Evolutionary conservation across 2,329 filamentous ascomycete genomes (phyloP).

Genomic region (Calonectria ilicicola): DNA sequence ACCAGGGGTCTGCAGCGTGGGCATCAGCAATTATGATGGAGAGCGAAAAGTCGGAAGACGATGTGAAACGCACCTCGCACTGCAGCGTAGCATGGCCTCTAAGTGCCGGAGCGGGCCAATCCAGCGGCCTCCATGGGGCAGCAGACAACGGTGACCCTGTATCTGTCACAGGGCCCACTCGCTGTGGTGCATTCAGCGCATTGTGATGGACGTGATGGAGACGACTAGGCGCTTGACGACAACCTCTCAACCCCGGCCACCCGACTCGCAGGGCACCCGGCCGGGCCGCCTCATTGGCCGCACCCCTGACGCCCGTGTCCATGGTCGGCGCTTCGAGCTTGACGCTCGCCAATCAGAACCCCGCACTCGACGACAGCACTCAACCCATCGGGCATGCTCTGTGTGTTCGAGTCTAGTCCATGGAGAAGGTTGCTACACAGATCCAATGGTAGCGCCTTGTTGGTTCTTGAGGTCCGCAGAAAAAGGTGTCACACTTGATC

Average conservation of each 20-base stretch:
- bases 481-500: constrained; percentile 17
- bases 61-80: constrained; percentile 36
- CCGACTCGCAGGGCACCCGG: constrained; percentile 8
- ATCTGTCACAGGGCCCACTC: constrained; percentile 12
- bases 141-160: constrained; percentile 32
- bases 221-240: constrained; percentile 39
- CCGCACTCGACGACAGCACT: constrained; percentile 4
- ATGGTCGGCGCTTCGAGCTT: constrained; percentile 45
- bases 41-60: constrained; percentile 10
- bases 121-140: constrained; percentile 23
- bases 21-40: constrained; percentile 1
- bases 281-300: constrained; percentile 41
- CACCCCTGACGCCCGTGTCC: constrained; percentile 33
- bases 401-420: constrained; percentile 33
- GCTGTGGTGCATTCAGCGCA: not conserved
- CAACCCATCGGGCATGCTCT: constrained; percentile 26
- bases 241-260: constrained; percentile 20
- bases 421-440: constrained; percentile 6
- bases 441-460: constrained; percentile 33
- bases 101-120: constrained; percentile 33
- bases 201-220: constrained; percentile 10
- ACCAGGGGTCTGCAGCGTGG: not conserved
- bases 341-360: constrained; percentile 43
- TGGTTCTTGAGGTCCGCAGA: constrained; percentile 8
- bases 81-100: constrained; percentile 20